Conservation (phyloP, 805 yeast species). For the Kuraishia floccosa region DNA sequence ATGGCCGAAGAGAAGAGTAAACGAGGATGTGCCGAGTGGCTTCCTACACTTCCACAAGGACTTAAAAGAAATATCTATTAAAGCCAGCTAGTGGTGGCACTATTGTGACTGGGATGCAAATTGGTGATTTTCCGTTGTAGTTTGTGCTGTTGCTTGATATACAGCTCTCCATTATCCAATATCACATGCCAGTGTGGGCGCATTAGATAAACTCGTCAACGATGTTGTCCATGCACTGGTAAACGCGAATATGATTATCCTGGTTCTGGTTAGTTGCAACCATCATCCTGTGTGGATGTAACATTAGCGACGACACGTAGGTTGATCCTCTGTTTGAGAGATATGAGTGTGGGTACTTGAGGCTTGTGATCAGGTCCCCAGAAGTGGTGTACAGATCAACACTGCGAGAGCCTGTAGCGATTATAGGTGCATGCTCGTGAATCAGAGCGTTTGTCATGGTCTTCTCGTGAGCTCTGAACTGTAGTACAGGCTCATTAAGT, state of each 20-base stretch:
- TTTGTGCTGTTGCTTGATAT: no score
- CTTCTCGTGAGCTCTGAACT: slow-evolving; percentile 41
- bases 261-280: slow-evolving; percentile 78
- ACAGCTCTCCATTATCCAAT: no score
- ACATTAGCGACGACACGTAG: slow-evolving; percentile 54
- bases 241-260: slow-evolving; percentile 59
- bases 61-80: no score
- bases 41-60: no score
- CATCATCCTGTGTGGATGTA: slow-evolving; percentile 95
- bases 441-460: slow-evolving; percentile 61
- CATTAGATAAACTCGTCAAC: slow-evolving; percentile 7
- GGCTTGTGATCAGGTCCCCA: slow-evolving; percentile 59
- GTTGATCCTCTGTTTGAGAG: slow-evolving; percentile 32
- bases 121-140: neutral
- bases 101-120: no score
- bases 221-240: slow-evolving; percentile 31
- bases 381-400: slow-evolving; percentile 79
- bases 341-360: slow-evolving; percentile 39
- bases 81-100: no score
- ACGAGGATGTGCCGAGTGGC: no score
- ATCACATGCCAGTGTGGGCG: no score
- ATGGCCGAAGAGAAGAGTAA: no score
- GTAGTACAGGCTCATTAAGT: slow-evolving; percentile 52
- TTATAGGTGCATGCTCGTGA: slow-evolving; percentile 94
- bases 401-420: slow-evolving; percentile 77